Percentiles rank a stretch among this genome's conserved stretches.
phyloP scores from a whole-genome alignment of 2,329 filamentous ascomycete genomes.

The Penicillium sp. region DNA sequence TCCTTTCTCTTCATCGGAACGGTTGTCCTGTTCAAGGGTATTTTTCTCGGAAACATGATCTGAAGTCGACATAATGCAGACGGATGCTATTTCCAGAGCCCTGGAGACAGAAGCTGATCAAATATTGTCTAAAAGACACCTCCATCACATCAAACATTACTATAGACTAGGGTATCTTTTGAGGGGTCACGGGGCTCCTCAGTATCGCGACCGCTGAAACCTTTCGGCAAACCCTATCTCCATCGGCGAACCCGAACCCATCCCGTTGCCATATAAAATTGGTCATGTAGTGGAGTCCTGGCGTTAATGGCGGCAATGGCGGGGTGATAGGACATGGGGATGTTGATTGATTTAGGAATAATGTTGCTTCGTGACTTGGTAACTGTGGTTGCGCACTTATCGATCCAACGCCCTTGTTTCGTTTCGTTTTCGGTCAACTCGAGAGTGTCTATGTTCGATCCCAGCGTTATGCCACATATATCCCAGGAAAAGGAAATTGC shows the following conservation, averaged over 20 bases:
- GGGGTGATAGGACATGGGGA: not conserved
- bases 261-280: not conserved
- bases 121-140: not conserved
- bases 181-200: not conserved
- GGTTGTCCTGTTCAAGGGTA: not conserved
- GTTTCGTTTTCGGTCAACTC: not conserved
- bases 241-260: conserved; percentile 1
- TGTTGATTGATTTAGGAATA: not conserved
- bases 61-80: conserved; percentile 1
- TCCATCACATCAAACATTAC: not conserved
- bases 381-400: not conserved
- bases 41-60: conserved; percentile 1
- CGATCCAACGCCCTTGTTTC: not conserved
- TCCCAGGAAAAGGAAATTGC: not conserved
- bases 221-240: conserved; percentile 7
- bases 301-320: not conserved
- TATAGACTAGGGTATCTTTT: not conserved
- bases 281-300: not conserved
- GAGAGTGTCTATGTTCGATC: not conserved
- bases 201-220: not conserved
- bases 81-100: not conserved
- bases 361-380: not conserved
- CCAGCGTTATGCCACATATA: not conserved
- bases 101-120: not conserved
- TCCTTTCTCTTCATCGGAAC: not conserved